Percentiles rank a stretch among this genome's conserved stretches.
These are phyloP conservation scores for Malus sylvestris DNA, from an alignment of 306 rosid species.

Conservation along the genomic window DNA sequence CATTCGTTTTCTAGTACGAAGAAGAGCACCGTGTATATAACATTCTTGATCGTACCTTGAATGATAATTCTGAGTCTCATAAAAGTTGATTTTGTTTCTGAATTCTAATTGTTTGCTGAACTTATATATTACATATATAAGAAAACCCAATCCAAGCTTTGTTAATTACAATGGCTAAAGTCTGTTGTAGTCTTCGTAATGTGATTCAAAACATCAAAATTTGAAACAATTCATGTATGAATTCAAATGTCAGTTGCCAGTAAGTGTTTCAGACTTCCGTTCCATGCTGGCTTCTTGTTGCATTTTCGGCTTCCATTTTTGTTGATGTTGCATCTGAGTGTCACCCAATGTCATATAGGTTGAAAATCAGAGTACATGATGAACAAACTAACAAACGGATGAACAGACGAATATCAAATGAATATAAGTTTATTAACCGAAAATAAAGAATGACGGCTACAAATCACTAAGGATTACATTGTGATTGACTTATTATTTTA, in stretches of 20 bases:
- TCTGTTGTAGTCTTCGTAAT: neutral
- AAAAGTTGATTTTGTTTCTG: neutral
- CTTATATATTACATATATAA: too few species aligned
- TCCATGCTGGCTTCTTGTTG: slow-evolving; percentile 25
- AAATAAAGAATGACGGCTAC: too few species aligned
- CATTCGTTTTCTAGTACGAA: neutral
- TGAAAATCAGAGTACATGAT: too few species aligned
- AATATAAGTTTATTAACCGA: too few species aligned
- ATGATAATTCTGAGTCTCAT: neutral
- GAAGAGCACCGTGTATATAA: neutral
- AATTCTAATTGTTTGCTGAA: too few species aligned
- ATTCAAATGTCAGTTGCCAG: neutral
- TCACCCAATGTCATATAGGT: slow-evolving; percentile 24
- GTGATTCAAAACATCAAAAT: neutral
- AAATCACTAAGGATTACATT: too few species aligned
- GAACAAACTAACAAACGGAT: too few species aligned
- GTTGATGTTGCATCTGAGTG: slow-evolving; percentile 93
- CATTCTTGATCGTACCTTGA: neutral
- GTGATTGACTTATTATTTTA: too few species aligned
- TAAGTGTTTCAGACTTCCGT: neutral
- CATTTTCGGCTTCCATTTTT: slow-evolving; percentile 74
- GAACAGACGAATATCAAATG: too few species aligned
- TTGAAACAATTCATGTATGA: neutral
- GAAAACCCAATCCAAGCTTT: too few species aligned
- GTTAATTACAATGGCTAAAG: too few species aligned